phyloP scores from a whole-genome alignment of 2,329 filamentous ascomycete genomes.

The Bertia moriformis region DNA sequence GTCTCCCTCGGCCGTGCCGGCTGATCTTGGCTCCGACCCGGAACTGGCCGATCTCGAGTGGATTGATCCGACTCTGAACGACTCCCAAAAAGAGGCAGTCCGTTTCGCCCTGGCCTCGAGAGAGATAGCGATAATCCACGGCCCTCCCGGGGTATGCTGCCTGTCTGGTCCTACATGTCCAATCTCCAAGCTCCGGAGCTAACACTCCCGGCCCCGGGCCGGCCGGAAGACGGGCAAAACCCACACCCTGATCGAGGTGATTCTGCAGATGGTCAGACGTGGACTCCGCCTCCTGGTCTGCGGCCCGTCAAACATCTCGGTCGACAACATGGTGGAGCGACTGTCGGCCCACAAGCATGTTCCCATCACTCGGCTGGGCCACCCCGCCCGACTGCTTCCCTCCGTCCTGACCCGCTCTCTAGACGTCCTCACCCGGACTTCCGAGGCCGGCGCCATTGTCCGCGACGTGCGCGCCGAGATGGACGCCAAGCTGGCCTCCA shows the following conservation, averaged over 20 bases:
- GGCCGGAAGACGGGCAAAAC: slow-evolving; percentile 92
- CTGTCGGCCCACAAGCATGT: slow-evolving; percentile 67
- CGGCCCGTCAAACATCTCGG: slow-evolving; percentile 88
- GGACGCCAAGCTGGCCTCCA: slow-evolving; percentile 76
- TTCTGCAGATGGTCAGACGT: slow-evolving; percentile 71
- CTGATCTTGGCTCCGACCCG: slow-evolving; percentile 23
- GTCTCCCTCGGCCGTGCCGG: slow-evolving; percentile 30
- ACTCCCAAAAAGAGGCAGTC: slow-evolving; percentile 54
- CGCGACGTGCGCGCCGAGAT: slow-evolving; percentile 83
- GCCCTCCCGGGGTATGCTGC: slow-evolving; percentile 70
- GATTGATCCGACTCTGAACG: slow-evolving; percentile 49
- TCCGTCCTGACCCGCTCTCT: slow-evolving; percentile 80
- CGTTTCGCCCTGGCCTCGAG: slow-evolving; percentile 70
- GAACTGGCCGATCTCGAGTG: slow-evolving; percentile 34
- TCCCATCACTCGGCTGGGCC: slow-evolving; percentile 76
- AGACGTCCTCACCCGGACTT: slow-evolving; percentile 79
- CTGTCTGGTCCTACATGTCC: slow-evolving; percentile 4
- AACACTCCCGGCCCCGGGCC: slow-evolving; percentile 5
- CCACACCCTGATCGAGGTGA: slow-evolving; percentile 86
- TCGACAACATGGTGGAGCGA: slow-evolving; percentile 95
- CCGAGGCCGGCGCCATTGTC: slow-evolving; percentile 77
- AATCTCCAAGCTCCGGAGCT: slow-evolving; percentile 2
- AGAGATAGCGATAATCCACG: slow-evolving; percentile 83
- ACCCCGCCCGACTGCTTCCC: slow-evolving; percentile 78
- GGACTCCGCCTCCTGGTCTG: slow-evolving; percentile 74